Evolutionary conservation across 805 yeast species (phyloP).

Genomic region (Ogataea allantospora): DNA sequence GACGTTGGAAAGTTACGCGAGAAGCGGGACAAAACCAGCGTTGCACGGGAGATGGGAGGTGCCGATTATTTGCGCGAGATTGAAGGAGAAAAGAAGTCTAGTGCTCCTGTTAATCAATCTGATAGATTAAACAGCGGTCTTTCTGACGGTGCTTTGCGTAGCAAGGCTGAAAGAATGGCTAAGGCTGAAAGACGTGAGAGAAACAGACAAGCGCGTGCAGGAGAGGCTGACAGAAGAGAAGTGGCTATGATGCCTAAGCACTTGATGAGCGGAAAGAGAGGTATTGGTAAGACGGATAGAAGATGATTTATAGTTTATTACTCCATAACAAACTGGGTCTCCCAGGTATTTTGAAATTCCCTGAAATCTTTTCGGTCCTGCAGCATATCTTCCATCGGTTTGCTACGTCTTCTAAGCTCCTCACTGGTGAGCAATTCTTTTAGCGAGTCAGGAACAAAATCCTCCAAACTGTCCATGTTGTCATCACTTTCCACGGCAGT

Average conservation of each 20-base stretch:
- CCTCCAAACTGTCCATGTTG: conserved; percentile 48
- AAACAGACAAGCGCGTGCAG: conserved; percentile 86
- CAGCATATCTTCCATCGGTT: conserved; percentile 28
- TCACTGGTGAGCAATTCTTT: conserved; percentile 82
- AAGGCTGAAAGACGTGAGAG: conserved; percentile 92
- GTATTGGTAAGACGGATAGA: conserved; percentile 87
- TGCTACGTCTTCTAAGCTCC: conserved; percentile 63
- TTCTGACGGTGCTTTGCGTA: conserved; percentile 72
- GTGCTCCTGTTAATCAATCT: conserved; percentile 56
- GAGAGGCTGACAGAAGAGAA: conserved; percentile 93
- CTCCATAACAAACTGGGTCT: conserved; percentile 39
- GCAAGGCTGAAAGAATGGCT: conserved; percentile 82
- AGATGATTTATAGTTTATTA: conserved; percentile 46
- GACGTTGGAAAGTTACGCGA: conserved; percentile 68
- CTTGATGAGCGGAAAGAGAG: conserved; percentile 94
- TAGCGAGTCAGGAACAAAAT: conserved; percentile 76
- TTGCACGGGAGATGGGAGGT: conserved; percentile 51
- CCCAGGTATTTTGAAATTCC: conserved; percentile 23
- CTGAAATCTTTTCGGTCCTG: conserved; percentile 1
- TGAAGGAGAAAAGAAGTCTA: conserved; percentile 27
- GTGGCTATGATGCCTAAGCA: conserved; percentile 89
- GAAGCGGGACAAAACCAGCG: conserved; percentile 23
- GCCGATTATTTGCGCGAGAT: conserved; percentile 67
- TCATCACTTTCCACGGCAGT: conserved; percentile 33
- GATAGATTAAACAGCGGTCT: conserved; percentile 88